Evolutionary conservation across 2,329 filamentous ascomycete genomes (phyloP).

Genomic region (Pezizomycotina sp.): DNA sequence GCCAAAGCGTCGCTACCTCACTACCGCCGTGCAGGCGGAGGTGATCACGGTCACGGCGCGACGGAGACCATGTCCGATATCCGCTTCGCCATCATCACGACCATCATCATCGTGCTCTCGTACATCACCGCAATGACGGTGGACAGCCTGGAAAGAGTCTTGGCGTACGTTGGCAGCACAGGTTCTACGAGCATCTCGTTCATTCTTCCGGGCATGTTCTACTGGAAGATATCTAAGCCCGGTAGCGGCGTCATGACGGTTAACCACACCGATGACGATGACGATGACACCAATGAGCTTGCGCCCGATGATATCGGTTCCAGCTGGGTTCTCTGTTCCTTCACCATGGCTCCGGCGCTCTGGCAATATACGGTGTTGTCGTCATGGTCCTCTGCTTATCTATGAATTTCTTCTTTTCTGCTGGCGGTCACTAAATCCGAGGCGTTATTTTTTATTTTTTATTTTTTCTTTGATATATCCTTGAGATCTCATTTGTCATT

Average conservation of each 20-base stretch:
- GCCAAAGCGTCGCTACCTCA: constrained; percentile 22
- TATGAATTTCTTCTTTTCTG: constrained; percentile 65
- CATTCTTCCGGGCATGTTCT: constrained; percentile 88
- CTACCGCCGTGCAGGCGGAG: constrained; percentile 22
- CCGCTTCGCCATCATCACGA: constrained; percentile 79
- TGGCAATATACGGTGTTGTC: constrained; percentile 69
- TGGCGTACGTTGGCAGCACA: constrained; percentile 89
- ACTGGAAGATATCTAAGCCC: constrained; percentile 92
- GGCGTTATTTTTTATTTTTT: no score
- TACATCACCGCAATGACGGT: constrained; percentile 87
- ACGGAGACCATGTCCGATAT: constrained; percentile 61
- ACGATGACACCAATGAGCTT: constrained; percentile 42
- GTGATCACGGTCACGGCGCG: constrained; percentile 28
- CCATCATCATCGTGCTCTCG: constrained; percentile 62
- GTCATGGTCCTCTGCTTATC: constrained; percentile 81
- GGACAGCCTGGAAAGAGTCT: constrained; percentile 69
- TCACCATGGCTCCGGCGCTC: no score
- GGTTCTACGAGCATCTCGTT: constrained; percentile 93
- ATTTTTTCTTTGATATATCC: no score
- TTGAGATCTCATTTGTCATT: no score
- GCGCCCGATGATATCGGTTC: constrained; percentile 48
- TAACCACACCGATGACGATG: constrained; percentile 82
- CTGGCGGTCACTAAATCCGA: no score
- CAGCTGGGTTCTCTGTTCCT: constrained; percentile 57
- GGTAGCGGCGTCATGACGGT: constrained; percentile 71